Base-by-base conservation (phyloP, 2,329 filamentous ascomycete species). In the Penicillium sp. region DNA sequence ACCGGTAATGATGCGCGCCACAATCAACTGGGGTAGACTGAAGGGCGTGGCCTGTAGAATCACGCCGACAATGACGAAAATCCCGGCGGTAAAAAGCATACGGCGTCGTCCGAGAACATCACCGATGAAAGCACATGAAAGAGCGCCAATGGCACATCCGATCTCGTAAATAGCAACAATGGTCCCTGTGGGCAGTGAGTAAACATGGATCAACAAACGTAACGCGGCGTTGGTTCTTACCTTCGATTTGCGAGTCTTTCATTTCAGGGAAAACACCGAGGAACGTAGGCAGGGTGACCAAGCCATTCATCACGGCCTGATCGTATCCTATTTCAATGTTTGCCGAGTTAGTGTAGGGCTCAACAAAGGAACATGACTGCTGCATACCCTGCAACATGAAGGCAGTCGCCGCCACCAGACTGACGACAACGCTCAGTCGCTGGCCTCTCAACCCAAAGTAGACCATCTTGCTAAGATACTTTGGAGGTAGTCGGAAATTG, bases 111-210 rank as follows among this genome's bases (percentile, higher is more conserved):
- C 57, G n/a, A 61, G 57, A 22, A 47, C 48, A 38, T 60, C 58
- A 18, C 57, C 58, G 3, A 58, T 33, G 31, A 54, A 50, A 18
- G 45, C 52, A 27, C 55, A 53, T 20, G 33, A 47, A 4, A 56
- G 40, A 24, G 54, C 60, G 36, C 58, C 58, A 5, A 64, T 14
- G 13, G 61, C 59, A 40, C 62, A 64, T 18, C 62, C 62, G 13
- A 63, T 9, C 31, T 35, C 31, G 6, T 35, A 35, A 35, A 35
- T 35, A n/a, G 31, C 31, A 35, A 35, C 31, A 16, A 35, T n/a
- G 5, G 31, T 35, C n/a, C 31, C 31, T 35, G 16, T 9, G 4
- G 7, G 8, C n/a, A 35, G n/a, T 18, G n/a, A 16, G n/a, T 16
- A 4, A 35, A n/a, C 13, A n/a, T 16, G 5, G n/a, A 14, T 35